Conservation (phyloP, 179 eudicot species). For the Beta lomatogona region DNA sequence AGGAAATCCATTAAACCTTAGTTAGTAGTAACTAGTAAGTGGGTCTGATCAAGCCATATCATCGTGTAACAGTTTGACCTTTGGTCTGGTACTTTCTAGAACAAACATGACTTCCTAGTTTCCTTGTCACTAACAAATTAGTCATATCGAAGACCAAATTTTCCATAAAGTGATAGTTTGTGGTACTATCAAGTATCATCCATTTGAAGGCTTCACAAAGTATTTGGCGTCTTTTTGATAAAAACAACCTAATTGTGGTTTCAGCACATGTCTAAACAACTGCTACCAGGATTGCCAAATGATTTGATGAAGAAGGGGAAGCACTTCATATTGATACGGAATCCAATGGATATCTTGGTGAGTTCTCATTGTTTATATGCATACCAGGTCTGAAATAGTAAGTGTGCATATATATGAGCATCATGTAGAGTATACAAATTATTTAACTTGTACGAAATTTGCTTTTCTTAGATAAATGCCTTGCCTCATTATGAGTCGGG, state of each 20-base stretch:
- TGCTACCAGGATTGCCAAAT: conserved; percentile 56
- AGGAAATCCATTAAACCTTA: background rate
- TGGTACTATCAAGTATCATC: background rate
- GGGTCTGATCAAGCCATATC: background rate
- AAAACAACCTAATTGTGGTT: conserved; percentile 14
- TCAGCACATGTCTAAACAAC: conserved; percentile 91
- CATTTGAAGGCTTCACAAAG: background rate
- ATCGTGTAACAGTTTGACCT: background rate
- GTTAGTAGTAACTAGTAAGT: background rate
- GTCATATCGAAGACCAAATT: background rate
- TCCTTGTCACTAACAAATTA: background rate
- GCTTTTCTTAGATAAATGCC: background rate
- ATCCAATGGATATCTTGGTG: conserved; percentile 89
- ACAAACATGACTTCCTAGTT: background rate
- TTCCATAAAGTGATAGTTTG: background rate
- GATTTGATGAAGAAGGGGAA: conserved; percentile 87
- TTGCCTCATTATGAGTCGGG: background rate
- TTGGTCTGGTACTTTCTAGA: background rate
- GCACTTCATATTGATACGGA: conserved; percentile 82
- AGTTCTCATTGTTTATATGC: conserved; percentile 16
- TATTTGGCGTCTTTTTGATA: background rate
- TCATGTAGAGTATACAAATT: background rate
- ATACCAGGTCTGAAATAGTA: background rate
- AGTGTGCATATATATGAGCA: background rate
- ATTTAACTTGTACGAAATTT: background rate